Evolutionary conservation across 2,329 filamentous ascomycete genomes (phyloP).

Genomic region (Neofusicoccum parvum): DNA sequence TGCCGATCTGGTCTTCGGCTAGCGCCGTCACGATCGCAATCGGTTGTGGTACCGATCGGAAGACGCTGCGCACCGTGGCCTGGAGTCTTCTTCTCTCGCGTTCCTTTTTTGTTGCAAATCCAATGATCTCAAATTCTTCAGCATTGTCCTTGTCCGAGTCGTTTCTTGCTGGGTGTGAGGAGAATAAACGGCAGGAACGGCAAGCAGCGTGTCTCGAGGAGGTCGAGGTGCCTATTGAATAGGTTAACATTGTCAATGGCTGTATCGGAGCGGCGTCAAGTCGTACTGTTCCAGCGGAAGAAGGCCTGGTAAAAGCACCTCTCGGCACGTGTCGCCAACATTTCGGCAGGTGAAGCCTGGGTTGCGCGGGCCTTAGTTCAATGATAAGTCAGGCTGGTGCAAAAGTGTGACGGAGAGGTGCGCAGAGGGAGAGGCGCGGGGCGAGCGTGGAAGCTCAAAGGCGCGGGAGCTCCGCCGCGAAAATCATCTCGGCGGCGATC

Average conservation of each 20-base stretch:
- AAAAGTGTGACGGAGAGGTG: not conserved
- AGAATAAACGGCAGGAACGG: not conserved
- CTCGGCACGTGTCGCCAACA: conserved; percentile 23
- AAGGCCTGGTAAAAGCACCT: conserved; percentile 48
- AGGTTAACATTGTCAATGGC: not conserved
- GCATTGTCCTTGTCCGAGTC: no score
- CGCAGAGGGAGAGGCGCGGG: not conserved
- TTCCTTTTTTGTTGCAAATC: not conserved
- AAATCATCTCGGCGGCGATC: conserved; percentile 19
- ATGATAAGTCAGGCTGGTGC: not conserved
- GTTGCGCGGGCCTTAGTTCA: no score
- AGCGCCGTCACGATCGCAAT: conserved; percentile 56
- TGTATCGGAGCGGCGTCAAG: not conserved
- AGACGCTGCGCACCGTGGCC: not conserved
- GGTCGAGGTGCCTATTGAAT: not conserved
- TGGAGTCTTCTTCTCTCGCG: not conserved
- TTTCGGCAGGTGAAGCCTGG: not conserved
- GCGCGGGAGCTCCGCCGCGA: conserved; percentile 11
- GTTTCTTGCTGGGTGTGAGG: not conserved
- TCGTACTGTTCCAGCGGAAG: conserved; percentile 43
- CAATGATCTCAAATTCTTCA: no score
- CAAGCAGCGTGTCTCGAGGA: not conserved
- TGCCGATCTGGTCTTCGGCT: conserved; percentile 9
- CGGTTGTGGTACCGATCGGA: conserved; percentile 44
- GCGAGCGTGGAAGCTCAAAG: not conserved